phyloP scores from a whole-genome alignment of 805 yeast species.

The Sugiyamaella americana region DNA sequence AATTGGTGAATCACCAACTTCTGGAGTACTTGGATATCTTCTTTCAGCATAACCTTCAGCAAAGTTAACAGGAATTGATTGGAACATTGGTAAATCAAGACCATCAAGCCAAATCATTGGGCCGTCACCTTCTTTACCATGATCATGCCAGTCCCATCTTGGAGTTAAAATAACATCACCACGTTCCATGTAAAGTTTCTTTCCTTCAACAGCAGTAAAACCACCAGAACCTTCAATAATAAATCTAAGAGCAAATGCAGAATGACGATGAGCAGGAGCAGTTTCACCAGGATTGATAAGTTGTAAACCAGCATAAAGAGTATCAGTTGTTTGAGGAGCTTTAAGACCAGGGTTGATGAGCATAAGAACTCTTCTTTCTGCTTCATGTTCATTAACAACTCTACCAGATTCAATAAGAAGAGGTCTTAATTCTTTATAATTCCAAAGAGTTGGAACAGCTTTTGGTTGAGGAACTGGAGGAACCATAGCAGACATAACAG shows the following conservation, averaged over 20 bases:
- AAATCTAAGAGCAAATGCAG: conserved; percentile 11
- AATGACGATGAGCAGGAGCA: conserved; percentile 10
- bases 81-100: conserved; percentile 10
- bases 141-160: conserved; percentile 12
- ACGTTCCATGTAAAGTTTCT: conserved; percentile 9
- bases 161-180: conserved; percentile 11
- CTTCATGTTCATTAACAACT: conserved; percentile 8
- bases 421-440: conserved; percentile 7
- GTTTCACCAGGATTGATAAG: conserved; percentile 12
- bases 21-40: conserved; percentile 7
- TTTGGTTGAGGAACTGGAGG: conserved; percentile 9
- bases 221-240: conserved; percentile 10
- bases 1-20: conserved; percentile 3
- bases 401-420: conserved; percentile 5
- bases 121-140: conserved; percentile 10
- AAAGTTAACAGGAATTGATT: conserved; percentile 10
- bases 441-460: conserved; percentile 9
- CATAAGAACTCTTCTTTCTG: conserved; percentile 12
- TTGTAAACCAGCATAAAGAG: conserved; percentile 11
- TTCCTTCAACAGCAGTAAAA: conserved; percentile 12
- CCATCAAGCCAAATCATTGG: conserved; percentile 13
- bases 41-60: conserved; percentile 10
- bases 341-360: conserved; percentile 7
- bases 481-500: conserved; percentile 12
- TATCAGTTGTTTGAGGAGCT: conserved; percentile 12